phyloP scores from a whole-genome alignment of 257 asterid species.

The Solanum lignicaule region DNA sequence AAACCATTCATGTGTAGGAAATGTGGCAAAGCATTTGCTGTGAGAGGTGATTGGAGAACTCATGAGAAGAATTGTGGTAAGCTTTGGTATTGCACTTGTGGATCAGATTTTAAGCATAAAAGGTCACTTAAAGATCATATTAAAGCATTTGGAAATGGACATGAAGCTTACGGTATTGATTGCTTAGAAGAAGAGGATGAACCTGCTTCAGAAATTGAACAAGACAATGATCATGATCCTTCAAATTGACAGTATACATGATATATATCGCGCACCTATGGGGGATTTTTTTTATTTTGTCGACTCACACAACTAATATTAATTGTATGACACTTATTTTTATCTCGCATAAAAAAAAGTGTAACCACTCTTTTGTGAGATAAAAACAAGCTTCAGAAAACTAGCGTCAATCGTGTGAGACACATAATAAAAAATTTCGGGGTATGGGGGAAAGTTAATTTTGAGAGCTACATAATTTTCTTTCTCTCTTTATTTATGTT shows the following conservation, averaged over 20 bases:
- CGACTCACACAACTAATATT: background rate
- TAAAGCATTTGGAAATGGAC: slow-evolving; percentile 36
- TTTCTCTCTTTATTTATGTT: background rate
- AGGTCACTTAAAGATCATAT: slow-evolving; percentile 43
- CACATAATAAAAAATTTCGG: background rate
- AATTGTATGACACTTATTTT: background rate
- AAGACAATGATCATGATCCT: slow-evolving; percentile 16
- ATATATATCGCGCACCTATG: too few relatives aligned
- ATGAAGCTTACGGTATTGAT: slow-evolving; percentile 32
- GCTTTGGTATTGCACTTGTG: slow-evolving; percentile 44
- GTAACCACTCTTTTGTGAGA: background rate
- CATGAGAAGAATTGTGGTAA: slow-evolving; percentile 45
- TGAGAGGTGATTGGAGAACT: slow-evolving; percentile 46
- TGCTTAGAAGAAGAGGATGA: slow-evolving; percentile 37
- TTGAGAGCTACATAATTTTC: background rate
- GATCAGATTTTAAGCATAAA: slow-evolving; percentile 41
- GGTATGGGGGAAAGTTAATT: background rate
- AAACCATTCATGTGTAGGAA: slow-evolving; percentile 40
- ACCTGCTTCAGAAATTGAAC: slow-evolving; percentile 38
- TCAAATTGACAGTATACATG: background rate
- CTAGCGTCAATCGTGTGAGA: background rate
- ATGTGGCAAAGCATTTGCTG: slow-evolving; percentile 41
- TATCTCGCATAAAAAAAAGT: background rate
- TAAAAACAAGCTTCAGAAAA: background rate
- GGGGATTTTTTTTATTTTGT: background rate